Conservation (phyloP, 2,329 filamentous ascomycete genomes). For the Cercospora citrullina region DNA sequence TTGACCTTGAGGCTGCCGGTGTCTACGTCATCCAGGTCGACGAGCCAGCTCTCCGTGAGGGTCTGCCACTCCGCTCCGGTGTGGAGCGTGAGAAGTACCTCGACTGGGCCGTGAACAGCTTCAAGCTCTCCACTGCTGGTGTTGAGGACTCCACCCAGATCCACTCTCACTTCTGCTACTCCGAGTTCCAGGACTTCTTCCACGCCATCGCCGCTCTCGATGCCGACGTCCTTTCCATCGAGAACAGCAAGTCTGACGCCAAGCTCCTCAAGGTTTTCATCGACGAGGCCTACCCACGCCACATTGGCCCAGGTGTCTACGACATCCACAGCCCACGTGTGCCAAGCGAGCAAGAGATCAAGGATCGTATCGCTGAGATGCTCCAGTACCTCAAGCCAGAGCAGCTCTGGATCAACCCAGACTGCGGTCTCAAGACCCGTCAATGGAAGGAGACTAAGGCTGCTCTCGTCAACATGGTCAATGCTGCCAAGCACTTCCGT, state of each 20-base stretch:
- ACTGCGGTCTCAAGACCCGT: slow-evolving; percentile 98
- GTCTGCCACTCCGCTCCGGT: slow-evolving; percentile 92
- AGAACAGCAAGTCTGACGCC: slow-evolving; percentile 99
- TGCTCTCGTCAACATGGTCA: slow-evolving; percentile 93
- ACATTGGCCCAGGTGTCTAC: slow-evolving; percentile 96
- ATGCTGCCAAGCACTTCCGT: slow-evolving; percentile 95
- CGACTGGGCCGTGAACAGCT: slow-evolving; percentile 94
- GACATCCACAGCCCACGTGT: slow-evolving; percentile 99
- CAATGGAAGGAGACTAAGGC: slow-evolving; percentile 99
- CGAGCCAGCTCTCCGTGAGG: slow-evolving; percentile 97
- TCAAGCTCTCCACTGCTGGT: slow-evolving; percentile 91
- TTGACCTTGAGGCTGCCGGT: slow-evolving; percentile 95
- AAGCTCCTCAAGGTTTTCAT: slow-evolving; percentile 99
- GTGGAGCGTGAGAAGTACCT: slow-evolving; percentile 97
- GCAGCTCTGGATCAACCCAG: slow-evolving; percentile 99
- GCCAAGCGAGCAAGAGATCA: slow-evolving; percentile 96
- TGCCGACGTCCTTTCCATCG: slow-evolving; percentile 96
- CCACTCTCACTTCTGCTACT: slow-evolving; percentile 99
- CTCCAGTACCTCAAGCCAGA: slow-evolving; percentile 92
- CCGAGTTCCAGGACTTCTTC: slow-evolving; percentile 99
- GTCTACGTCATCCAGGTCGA: slow-evolving; percentile 99
- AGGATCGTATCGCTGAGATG: slow-evolving; percentile 97
- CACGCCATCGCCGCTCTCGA: slow-evolving; percentile 97
- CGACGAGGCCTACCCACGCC: slow-evolving; percentile 92
- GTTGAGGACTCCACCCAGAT: slow-evolving; percentile 97